A percentile compares a stretch with the other conserved stretches of the same genome.
Conservation (phyloP, 495 filamentous ascomycete species). For the Trichoderma virens region DNA sequence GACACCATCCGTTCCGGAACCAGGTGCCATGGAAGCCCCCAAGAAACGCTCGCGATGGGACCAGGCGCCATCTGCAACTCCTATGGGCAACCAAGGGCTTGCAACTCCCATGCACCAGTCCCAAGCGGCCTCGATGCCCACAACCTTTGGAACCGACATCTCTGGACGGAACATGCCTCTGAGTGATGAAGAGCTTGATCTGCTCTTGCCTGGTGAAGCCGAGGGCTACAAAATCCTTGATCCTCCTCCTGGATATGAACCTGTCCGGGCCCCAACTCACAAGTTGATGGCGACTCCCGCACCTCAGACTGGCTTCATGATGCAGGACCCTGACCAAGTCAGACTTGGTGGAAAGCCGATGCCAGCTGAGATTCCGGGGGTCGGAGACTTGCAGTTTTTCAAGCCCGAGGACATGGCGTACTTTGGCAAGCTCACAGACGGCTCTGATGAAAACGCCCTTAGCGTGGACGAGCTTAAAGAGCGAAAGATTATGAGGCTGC, state of each 20-base stretch:
- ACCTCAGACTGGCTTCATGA: conserved; percentile 79
- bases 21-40: conserved; percentile 46
- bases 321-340: conserved; percentile 86
- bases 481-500: conserved; percentile 93
- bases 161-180: conserved; percentile 70
- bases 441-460: conserved; percentile 84
- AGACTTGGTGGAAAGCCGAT: conserved; percentile 80
- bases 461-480: conserved; percentile 95
- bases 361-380: conserved; percentile 93
- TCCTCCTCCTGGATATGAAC: conserved; percentile 86
- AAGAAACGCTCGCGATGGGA: conserved; percentile 82
- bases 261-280: conserved; percentile 67
- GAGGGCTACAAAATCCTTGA: conserved; percentile 93
- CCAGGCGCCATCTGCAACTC: conserved; percentile 77
- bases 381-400: conserved; percentile 97
- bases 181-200: conserved; percentile 89
- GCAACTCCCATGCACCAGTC: conserved; percentile 83
- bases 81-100: conserved; percentile 70
- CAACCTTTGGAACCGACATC: conserved; percentile 73
- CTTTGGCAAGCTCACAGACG: conserved; percentile 95
- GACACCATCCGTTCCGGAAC: conserved; percentile 56
- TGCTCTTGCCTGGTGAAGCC: conserved; percentile 67
- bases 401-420: conserved; percentile 99
- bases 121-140: conserved; percentile 47
- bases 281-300: conserved; percentile 72